Evolutionary conservation across 257 asterid genomes (phyloP), one percentile per base, ranked within the genome.

Genomic region (Solanum corneliomulleri): DNA sequence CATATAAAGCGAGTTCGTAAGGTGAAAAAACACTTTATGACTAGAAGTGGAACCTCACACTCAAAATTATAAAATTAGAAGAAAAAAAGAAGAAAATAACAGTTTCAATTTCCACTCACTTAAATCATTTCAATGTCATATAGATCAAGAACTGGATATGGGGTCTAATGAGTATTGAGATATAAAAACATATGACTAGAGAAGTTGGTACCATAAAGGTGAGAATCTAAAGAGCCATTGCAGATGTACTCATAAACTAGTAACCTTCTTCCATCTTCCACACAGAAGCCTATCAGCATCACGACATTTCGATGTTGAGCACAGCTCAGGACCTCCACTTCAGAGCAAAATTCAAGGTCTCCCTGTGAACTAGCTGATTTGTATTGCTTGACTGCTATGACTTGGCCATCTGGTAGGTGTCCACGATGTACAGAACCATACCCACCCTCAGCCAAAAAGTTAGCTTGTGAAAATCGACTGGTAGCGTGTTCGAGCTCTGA

Each of bases 291-390:
- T 72, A 94, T 94, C 92, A 94, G 89, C 97, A 95, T 92, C 77
- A 96, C 98, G 68, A 96, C 98, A 86, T 96, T 96, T 23, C 98
- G 95, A 78, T 96, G 98, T 77, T 96, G 98, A n/a, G 98, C 98
- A 87, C 99, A 96, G 91, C 98, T 96, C 86, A 96, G 86, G 70
- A 90, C 96, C 90, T 94, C 95, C 68, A 96, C 98, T 89, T 96
- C 99, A 25, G 98, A 93, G 94, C 97, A 95, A 88, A 95, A 96
- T 81, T 96, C 98, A 3, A 86, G 95, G 92, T 96, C 99, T 10
- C 99, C 98, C 90, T 96, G 98, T 9, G 92, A 85, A 77, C 98
- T 96, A 75, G 97, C 98, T 88, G 90, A 31, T 83, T 93, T 95
- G 88, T 95, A 93, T 81, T 94, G 98, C 94, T 95, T 94, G 31